phyloP scores from a whole-genome alignment of 345 rosid genomes.

The Durio zibethinus region DNA sequence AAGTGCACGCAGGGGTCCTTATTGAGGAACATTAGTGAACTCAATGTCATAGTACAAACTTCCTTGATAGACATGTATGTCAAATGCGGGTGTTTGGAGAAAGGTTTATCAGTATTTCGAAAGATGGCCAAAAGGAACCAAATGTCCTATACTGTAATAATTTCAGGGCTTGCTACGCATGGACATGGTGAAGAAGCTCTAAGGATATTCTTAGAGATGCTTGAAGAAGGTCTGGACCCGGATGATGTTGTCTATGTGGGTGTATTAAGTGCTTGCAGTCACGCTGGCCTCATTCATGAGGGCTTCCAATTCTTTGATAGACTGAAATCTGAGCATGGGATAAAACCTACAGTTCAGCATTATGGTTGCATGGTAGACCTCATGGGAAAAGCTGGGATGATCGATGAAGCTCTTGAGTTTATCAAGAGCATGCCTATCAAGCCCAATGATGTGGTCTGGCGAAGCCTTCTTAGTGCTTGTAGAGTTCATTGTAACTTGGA shows the following conservation, averaged over 20 bases:
- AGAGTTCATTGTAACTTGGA: conserved; percentile 50
- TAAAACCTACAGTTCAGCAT: conserved; percentile 58
- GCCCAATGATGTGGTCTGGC: conserved; percentile 69
- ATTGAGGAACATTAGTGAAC: conserved; percentile 41
- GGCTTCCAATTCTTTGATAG: conserved; percentile 30
- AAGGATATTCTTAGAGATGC: conserved; percentile 35
- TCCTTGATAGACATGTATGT: conserved; percentile 48
- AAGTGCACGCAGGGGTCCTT: conserved; percentile 37
- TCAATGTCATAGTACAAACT: conserved; percentile 43
- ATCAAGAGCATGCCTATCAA: conserved; percentile 49
- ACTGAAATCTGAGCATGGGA: conserved; percentile 39
- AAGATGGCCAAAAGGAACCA: conserved; percentile 32
- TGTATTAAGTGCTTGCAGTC: conserved; percentile 45
- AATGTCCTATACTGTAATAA: conserved; percentile 39
- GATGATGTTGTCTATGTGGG: conserved; percentile 41
- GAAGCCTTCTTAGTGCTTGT: conserved; percentile 69
- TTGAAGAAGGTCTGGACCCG: conserved; percentile 27
- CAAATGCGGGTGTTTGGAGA: conserved; percentile 44
- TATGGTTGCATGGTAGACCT: conserved; percentile 75
- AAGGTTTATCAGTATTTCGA: conserved; percentile 29
- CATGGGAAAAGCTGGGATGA: conserved; percentile 57
- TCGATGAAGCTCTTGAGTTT: conserved; percentile 52
- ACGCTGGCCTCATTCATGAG: conserved; percentile 37
- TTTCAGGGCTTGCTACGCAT: conserved; percentile 42
- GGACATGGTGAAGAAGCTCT: conserved; percentile 44